Conservation (phyloP, 2,329 filamentous ascomycete species). For the Fusarium miscanthi region DNA sequence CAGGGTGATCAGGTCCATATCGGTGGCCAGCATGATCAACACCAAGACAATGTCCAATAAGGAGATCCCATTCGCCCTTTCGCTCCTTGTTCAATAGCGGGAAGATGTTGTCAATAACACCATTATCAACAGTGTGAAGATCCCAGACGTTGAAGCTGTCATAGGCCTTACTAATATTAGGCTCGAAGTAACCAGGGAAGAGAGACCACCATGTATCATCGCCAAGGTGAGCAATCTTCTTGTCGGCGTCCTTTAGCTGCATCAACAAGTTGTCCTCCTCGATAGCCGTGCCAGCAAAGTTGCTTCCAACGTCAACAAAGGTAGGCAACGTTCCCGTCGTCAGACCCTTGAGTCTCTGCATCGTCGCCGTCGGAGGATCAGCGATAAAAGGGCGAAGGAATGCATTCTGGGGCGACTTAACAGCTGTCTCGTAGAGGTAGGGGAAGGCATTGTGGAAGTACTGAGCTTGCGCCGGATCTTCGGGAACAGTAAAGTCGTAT, state of each 20-base stretch:
- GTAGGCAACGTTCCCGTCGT: conserved; percentile 96
- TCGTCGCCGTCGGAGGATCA: conserved; percentile 92
- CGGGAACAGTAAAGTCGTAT: conserved; percentile 94
- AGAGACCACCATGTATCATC: conserved; percentile 97
- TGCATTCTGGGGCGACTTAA: conserved; percentile 79
- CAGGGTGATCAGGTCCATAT: conserved; percentile 91
- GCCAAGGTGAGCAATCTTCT: conserved; percentile 91
- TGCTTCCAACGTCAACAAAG: conserved; percentile 93
- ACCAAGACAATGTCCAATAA: conserved; percentile 92
- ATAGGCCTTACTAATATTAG: conserved; percentile 86
- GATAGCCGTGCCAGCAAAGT: conserved; percentile 94
- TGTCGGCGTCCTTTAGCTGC: conserved; percentile 71
- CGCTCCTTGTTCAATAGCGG: conserved; percentile 78
- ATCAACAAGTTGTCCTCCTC: conserved; percentile 86
- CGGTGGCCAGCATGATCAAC: conserved; percentile 97
- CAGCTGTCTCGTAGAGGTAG: conserved; percentile 84
- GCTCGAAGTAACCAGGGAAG: conserved; percentile 93
- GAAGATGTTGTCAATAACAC: conserved; percentile 89
- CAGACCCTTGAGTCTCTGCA: conserved; percentile 91
- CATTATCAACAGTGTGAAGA: conserved; percentile 94
- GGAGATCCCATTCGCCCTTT: conserved; percentile 85
- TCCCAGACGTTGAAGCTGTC: conserved; percentile 99
- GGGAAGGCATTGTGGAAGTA: conserved; percentile 88
- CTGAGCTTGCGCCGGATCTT: conserved; percentile 55
- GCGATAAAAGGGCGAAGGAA: conserved; percentile 96